Evolutionary conservation across 2,329 filamentous ascomycete species (phyloP), one percentile per base, ranked within the genome.

Genomic region (Claviceps spartinae): DNA sequence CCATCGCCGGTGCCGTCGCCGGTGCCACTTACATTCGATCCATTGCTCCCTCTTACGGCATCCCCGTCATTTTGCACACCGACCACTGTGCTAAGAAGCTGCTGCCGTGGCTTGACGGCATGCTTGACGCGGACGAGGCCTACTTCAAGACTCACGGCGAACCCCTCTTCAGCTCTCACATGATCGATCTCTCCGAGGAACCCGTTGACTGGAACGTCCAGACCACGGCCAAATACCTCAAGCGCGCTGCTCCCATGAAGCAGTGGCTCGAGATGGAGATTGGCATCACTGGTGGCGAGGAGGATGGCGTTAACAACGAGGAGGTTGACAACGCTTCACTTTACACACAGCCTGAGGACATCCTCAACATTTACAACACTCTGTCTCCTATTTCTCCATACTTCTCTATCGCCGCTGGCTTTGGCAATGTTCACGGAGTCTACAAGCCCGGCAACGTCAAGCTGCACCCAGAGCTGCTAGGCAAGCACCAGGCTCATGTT

Each of bases 51-150:
- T 62, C 79, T 61, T 98, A 98, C 73, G 88, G 85, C 62, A 75
- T 97, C 60, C 91, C 91, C 64, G 88, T 95, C 61, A 77, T 97
- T 63, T 83, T 97, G 55, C 90, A 96, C 82, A 94, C 91, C 68
- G 93, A 98, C 71, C 93, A 97, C 79, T 95, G 91, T 74, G 91
- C 93, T 68, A 97, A 97, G 86, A 97, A 97, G 84, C 88, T 97
- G 54, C 83, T 97, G 53, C 93, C 93, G 57, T 97, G 91, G 91
- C 77, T 97, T 68, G 90, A 96, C 67, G 90, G 90, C 69, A 90
- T 96, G 83, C 73, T 97, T 62, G 89, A 93, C 58, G 91, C 84
- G 62, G 93, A 97, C 66, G 93, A 97, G 82, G 78, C 76, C 55
- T 91, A 90, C 78, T 96, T 95, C 85, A 94, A 96, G 84, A 70